Conservation (phyloP, 1,284 basidiomycete species). For the Anthracocystis walkeri region DNA sequence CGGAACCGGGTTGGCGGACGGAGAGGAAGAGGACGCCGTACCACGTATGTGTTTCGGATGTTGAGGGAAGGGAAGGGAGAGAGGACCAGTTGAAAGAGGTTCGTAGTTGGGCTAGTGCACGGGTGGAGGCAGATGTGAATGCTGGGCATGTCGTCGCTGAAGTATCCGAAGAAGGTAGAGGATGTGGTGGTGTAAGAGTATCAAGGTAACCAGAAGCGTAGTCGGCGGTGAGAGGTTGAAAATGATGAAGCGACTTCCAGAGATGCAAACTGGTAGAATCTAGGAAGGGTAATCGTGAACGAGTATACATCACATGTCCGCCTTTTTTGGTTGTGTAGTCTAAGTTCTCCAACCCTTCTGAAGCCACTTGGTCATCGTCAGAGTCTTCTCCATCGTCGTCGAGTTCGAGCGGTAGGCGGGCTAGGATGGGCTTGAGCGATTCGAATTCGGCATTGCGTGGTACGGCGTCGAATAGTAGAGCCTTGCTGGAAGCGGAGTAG, state of each 20-base stretch:
- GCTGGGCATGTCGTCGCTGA: slow-evolving; percentile 37
- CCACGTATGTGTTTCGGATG: slow-evolving; percentile 34
- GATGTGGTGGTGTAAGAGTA: slow-evolving; percentile 23
- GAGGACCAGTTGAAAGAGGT: slow-evolving; percentile 57
- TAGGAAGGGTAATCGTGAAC: slow-evolving; percentile 46
- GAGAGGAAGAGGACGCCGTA: slow-evolving; percentile 65
- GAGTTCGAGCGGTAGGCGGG: slow-evolving; percentile 35
- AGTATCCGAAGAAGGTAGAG: slow-evolving; percentile 11
- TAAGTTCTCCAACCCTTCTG: neutral
- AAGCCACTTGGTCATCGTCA: neutral
- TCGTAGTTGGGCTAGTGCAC: slow-evolving; percentile 18
- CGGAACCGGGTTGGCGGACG: slow-evolving; percentile 37
- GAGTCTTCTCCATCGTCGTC: slow-evolving; percentile 11
- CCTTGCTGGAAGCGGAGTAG: slow-evolving; percentile 3
- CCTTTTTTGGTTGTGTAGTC: slow-evolving; percentile 26
- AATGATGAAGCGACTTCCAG: slow-evolving; percentile 54
- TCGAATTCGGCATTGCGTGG: slow-evolving; percentile 50
- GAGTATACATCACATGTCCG: slow-evolving; percentile 51
- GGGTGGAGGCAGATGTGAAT: slow-evolving; percentile 30
- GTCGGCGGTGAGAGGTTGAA: slow-evolving; percentile 47
- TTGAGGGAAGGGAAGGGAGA: slow-evolving; percentile 30
- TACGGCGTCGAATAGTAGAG: slow-evolving; percentile 44
- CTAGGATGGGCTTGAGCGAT: slow-evolving; percentile 55
- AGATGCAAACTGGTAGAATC: slow-evolving; percentile 44
- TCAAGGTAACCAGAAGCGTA: slow-evolving; percentile 56